These are phyloP conservation scores for Eleusine coracana DNA, from an alignment of 176 grass and related monocot genomes.

Conservation along the genomic window DNA sequence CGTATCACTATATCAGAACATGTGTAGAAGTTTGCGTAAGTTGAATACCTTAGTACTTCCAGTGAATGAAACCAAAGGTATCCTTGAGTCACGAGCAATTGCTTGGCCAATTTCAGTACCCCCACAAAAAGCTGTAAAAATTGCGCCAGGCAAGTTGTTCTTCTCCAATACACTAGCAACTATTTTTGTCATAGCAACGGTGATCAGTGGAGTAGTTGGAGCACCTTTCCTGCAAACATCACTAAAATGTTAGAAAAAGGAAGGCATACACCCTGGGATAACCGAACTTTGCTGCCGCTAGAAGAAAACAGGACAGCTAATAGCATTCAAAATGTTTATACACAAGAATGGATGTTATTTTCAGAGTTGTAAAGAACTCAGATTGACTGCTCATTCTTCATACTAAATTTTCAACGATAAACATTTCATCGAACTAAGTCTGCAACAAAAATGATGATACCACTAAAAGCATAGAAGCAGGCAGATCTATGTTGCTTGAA, in stretches of 20 bases:
- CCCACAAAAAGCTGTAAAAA: constrained; percentile 96
- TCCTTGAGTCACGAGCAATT: constrained; percentile 75
- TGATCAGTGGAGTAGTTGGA: constrained; percentile 95
- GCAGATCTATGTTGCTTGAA: neutral
- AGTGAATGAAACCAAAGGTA: constrained; percentile 94
- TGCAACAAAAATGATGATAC: neutral
- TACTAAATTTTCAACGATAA: neutral
- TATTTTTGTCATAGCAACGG: constrained; percentile 93
- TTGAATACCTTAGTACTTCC: constrained; percentile 86
- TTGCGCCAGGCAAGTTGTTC: constrained; percentile 88
- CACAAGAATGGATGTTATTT: constrained; percentile 7
- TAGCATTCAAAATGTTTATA: constrained; percentile 13
- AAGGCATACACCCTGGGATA: neutral
- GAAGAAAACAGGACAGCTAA: constrained; percentile 19
- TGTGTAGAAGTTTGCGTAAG: neutral
- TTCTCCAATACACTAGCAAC: constrained; percentile 87
- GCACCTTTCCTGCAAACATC: constrained; percentile 84
- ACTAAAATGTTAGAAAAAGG: constrained; percentile 19
- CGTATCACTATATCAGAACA: constrained; percentile 5
- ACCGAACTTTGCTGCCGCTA: constrained; percentile 12
- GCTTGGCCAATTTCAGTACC: constrained; percentile 89
- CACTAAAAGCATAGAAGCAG: constrained; percentile 1
- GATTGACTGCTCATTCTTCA: neutral
- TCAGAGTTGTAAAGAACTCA: constrained; percentile 13
- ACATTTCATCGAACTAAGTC: constrained; percentile 6